Evolutionary conservation across 2,329 filamentous ascomycete genomes (phyloP).

Genomic region (Talaromyces atroroseus): DNA sequence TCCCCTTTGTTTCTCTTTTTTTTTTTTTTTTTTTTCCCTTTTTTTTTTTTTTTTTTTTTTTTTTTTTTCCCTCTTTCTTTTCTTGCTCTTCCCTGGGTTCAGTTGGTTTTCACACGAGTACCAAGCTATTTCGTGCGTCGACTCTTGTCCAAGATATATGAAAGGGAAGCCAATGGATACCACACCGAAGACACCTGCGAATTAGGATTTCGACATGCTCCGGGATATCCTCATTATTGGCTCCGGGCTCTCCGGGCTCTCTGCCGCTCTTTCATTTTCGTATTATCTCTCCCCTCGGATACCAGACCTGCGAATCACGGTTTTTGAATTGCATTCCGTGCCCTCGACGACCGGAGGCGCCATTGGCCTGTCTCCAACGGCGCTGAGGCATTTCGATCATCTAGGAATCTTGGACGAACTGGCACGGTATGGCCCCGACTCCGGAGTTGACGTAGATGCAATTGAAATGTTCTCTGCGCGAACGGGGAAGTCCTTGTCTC

Average conservation of each 20-base stretch:
- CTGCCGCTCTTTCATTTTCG: conserved; percentile 28
- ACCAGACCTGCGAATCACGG: conserved; percentile 30
- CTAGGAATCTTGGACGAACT: conserved; percentile 37
- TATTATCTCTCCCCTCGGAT: conserved; percentile 29
- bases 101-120: too few species aligned
- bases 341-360: conserved; percentile 41
- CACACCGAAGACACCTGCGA: not conserved
- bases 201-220: not conserved
- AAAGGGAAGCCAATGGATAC: not conserved
- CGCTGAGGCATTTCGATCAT: conserved; percentile 38
- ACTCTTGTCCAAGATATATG: not conserved
- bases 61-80: not conserved
- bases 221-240: conserved; percentile 28
- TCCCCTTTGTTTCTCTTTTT: not conserved
- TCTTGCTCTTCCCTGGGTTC: not conserved
- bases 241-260: conserved; percentile 32
- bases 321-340: conserved; percentile 37
- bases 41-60: not conserved
- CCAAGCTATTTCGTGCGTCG: too few species aligned
- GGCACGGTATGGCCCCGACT: conserved; percentile 33
- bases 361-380: conserved; percentile 42
- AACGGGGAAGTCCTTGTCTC: conserved; percentile 33
- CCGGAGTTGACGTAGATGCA: conserved; percentile 35
- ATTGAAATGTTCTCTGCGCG: conserved; percentile 39
- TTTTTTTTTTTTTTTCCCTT: too few species aligned